Evolutionary conservation across 2,329 filamentous ascomycete species (phyloP).

Genomic region (Ceratocystiopsis minuta): DNA sequence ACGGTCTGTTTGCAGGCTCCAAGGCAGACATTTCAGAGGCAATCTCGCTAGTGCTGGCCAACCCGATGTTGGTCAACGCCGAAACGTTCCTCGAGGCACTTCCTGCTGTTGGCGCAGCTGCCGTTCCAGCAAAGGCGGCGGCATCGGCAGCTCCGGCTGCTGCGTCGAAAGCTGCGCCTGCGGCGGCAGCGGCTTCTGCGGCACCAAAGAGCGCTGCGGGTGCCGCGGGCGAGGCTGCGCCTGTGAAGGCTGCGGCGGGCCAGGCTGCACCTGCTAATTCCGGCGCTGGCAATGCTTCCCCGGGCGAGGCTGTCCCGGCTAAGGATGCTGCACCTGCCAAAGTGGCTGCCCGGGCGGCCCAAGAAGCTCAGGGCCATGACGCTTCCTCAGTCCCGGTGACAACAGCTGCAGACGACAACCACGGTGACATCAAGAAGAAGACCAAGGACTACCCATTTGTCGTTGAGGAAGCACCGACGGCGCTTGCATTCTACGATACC

Average conservation of each 20-base stretch:
- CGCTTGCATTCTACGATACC: slow-evolving; percentile 63
- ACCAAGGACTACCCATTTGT: slow-evolving; percentile 35
- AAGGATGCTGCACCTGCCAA: not conserved
- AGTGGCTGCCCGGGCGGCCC: slow-evolving; percentile 1
- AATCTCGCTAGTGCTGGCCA: slow-evolving; percentile 41
- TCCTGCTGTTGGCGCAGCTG: slow-evolving; percentile 13
- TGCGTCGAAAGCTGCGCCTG: not conserved
- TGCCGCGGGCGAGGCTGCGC: no score
- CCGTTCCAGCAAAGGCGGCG: not conserved
- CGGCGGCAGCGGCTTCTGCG: no score
- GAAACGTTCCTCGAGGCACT: slow-evolving; percentile 47
- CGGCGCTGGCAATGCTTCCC: not conserved
- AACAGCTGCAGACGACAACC: not conserved
- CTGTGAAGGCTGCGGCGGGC: no score
- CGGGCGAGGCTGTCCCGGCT: not conserved
- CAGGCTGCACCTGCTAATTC: not conserved
- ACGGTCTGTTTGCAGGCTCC: slow-evolving; percentile 55
- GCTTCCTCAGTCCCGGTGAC: no score
- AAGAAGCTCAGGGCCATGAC: no score
- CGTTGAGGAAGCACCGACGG: slow-evolving; percentile 44
- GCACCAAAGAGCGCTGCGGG: no score
- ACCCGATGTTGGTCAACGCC: slow-evolving; percentile 33
- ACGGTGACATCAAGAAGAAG: slow-evolving; percentile 5
- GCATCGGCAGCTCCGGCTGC: not conserved
- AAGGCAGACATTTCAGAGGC: slow-evolving; percentile 44